Evolutionary conservation across 2,329 filamentous ascomycete species (phyloP), one percentile per base, ranked within the genome.

Genomic region (Trichoderma semiorbis): DNA sequence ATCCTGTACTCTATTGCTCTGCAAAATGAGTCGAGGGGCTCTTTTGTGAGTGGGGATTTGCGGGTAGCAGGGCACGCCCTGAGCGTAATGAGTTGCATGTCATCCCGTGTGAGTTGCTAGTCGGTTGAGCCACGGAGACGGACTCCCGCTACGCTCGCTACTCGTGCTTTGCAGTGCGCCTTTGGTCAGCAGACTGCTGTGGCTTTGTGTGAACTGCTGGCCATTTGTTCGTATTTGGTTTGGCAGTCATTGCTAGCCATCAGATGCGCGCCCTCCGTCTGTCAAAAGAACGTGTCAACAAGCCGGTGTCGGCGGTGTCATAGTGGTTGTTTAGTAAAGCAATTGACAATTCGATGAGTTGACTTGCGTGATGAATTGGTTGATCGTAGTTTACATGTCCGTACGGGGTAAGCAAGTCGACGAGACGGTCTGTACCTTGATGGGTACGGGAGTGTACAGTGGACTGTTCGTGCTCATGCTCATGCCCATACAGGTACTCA

Each of bases 151-250:
- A 53, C 62, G 62, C 30, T 30, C 30, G n/a, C n/a, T 34, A 34
- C 12, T 14, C 43, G 43, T 65, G 47, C 32, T 36, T 36, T 34
- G 32, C 12, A 16, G 32, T 39, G 64, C 18, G 26, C 50, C 32
- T 58, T 39, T 58, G 55, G 64, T 67, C 64, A 67, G 64, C 64
- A 58, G 64, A 55, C 64, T 58, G 64, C 32, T 21, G 50, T 43
- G 64, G 64, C 64, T 67, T 67, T 53, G 47, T 12, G 47, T 53
- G 64, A 28, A 32, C 3, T 36, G 14, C 26, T 55, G 64, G 24
- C 14, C 14, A 16, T 63, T 43, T 36, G 30, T 24, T 39, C 47
- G 32, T 16, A 55, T 30, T 64, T 47, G 39, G 61, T 28, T 34
- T 65, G 50, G 43, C 50, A 34, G 63, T 32, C 30, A 39, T 62